phyloP scores from a whole-genome alignment of 257 asterid genomes.

The Solanum chiquidenum region DNA sequence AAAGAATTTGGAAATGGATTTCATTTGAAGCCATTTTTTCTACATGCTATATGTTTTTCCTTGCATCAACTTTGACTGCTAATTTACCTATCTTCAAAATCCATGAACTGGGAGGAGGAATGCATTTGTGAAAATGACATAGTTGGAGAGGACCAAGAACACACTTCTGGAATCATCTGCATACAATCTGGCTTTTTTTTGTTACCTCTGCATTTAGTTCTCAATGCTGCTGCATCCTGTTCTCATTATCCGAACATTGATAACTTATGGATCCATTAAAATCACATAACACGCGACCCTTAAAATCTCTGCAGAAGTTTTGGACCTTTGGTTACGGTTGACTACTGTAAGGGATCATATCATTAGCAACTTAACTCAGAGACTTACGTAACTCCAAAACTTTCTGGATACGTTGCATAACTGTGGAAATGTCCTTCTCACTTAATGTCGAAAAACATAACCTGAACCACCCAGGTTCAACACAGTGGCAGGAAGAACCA shows the following conservation, averaged over 20 bases:
- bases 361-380: conserved; percentile 8
- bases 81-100: not conserved
- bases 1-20: not conserved
- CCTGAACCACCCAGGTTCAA: conserved; percentile 63
- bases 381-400: conserved; percentile 29
- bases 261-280: not conserved
- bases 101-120: not conserved
- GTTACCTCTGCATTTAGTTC: not conserved
- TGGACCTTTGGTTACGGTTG: not conserved
- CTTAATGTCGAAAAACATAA: conserved; percentile 32
- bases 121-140: not conserved
- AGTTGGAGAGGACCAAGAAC: not conserved
- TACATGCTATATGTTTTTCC: not conserved
- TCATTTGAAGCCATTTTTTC: not conserved
- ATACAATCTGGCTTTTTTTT: not conserved
- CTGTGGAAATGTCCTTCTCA: conserved; percentile 30
- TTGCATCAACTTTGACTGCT: not conserved
- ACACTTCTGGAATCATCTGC: not conserved
- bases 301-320: not conserved
- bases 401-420: conserved; percentile 33
- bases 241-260: not conserved
- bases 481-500: conserved; percentile 53
- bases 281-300: not conserved
- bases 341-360: not conserved
- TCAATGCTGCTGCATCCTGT: not conserved